Percentiles rank a stretch among this genome's conserved stretches.
Evolutionary conservation across 345 rosid genomes (phyloP).

Genomic region (Capsella bursapastoris): DNA sequence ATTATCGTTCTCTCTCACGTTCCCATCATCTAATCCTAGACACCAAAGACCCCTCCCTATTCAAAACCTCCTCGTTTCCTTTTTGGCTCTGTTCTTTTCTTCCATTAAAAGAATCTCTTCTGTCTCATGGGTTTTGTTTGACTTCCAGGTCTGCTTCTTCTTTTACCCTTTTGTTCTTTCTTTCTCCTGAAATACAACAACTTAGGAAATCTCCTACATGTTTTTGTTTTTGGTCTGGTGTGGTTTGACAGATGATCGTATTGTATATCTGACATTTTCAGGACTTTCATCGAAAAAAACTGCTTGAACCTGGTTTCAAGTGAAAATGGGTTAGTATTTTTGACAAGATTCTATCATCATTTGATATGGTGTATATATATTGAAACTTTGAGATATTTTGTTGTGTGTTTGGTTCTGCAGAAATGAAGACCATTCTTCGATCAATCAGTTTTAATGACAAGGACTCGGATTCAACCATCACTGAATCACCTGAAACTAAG

Average conservation of each 20-base stretch:
- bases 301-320: constrained; percentile 16
- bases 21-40: constrained; percentile 45
- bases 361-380: constrained; percentile 3
- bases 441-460: constrained; percentile 52
- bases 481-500: constrained; percentile 44
- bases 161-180: not conserved
- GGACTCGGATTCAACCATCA: constrained; percentile 43
- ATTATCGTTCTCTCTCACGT: constrained; percentile 53
- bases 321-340: constrained; percentile 33
- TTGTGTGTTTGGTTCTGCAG: constrained; percentile 32
- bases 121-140: constrained; percentile 20
- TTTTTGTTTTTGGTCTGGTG: not conserved
- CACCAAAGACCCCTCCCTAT: constrained; percentile 22
- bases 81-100: constrained; percentile 26
- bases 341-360: not conserved
- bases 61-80: constrained; percentile 17
- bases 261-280: constrained; percentile 31
- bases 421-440: constrained; percentile 42
- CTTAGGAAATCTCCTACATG: not conserved
- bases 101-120: constrained; percentile 23
- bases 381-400: constrained; percentile 29
- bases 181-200: not conserved
- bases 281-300: constrained; percentile 15
- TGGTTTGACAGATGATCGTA: constrained; percentile 8
- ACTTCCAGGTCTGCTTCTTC: constrained; percentile 30